A percentile compares a stretch with the other conserved stretches of the same genome.
Conservation (phyloP, 805 yeast species). For the Isabelozyma rhagii region DNA sequence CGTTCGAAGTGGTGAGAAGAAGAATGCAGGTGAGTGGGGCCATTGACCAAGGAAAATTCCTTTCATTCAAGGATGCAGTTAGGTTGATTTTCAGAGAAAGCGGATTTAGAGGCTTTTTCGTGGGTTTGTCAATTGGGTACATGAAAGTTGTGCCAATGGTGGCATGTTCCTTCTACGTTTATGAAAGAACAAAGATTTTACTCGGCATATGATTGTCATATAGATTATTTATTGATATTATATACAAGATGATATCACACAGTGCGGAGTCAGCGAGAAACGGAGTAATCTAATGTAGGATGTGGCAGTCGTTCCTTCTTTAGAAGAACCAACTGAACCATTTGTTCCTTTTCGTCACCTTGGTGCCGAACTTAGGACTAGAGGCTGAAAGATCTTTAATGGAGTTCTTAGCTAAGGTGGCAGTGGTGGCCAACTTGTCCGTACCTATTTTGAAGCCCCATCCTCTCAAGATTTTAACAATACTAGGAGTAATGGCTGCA, state of each 20-base stretch:
- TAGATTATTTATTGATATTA: background rate
- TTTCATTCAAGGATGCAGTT: constrained; percentile 54
- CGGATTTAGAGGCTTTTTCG: constrained; percentile 86
- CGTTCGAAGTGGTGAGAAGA: constrained; percentile 91
- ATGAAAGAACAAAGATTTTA: constrained; percentile 75
- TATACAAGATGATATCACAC: background rate
- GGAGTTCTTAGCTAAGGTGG: constrained; percentile 28
- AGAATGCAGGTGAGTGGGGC: constrained; percentile 95
- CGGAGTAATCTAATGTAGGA: too few relatives aligned
- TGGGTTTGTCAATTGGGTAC: constrained; percentile 93
- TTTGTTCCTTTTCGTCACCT: constrained; percentile 48
- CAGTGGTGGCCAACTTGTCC: constrained; percentile 42
- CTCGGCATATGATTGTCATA: constrained; percentile 51
- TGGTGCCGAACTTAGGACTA: constrained; percentile 50
- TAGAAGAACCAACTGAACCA: constrained; percentile 62
- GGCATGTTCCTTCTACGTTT: constrained; percentile 92
- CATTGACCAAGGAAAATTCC: constrained; percentile 54
- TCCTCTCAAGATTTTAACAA: constrained; percentile 60
- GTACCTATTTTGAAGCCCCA: constrained; percentile 81
- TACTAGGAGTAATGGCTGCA: constrained; percentile 85
- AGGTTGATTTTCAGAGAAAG: constrained; percentile 61
- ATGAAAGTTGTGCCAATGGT: constrained; percentile 96
- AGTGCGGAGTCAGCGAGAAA: too few relatives aligned
- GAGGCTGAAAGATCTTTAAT: constrained; percentile 40
- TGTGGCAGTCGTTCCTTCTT: too few relatives aligned